Base-by-base conservation (phyloP, 192 early-diverging fungal species). In the Chytriomyces sp. region DNA sequence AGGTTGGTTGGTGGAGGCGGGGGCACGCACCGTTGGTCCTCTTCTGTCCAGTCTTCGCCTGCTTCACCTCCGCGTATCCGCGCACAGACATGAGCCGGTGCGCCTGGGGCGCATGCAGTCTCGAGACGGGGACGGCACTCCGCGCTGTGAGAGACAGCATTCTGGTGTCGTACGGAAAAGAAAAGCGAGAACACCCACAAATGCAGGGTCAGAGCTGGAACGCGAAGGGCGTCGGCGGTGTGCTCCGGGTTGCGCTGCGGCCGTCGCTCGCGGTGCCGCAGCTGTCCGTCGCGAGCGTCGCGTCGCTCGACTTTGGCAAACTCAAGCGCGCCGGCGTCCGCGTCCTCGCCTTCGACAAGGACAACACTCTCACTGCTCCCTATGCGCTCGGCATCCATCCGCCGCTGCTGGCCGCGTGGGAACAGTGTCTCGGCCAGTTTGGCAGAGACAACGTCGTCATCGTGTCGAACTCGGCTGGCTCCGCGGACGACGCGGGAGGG, bases 331-430 rank as follows among this genome's bases (percentile, higher is more conserved):
- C 0, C 1, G 93, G 92, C 2, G 87, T 96, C 64, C 68, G 76
- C 30, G 91, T 87, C 33, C 74, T 96, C n/a, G 92, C 85, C 3
- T 98, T 96, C 78, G 96, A 98, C 78, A 98, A 98, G 80, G 96
- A 98, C 77, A 98, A 98, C 84, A 96, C 94, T 31, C 75, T 98
- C 7, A 94, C 96, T 0, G 84, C 85, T 19, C 96, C 96, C 3
- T 98, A 96, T 69, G 79, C 78, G 25, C 66, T 82, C 36, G 54
- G 84, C 0, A 79, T 95, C 5, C 80, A 96, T 75, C 85, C 89
- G 2, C 84, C 87, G 0, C 94, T 96, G 77, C 44, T 81, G 37
- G 76, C 70, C 14, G 86, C 92, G 0, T 96, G 92, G 91, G 56
- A 77, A 8, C 44, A 75, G 14, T 93, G 93, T 78, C 81, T 80